phyloP scores from a whole-genome alignment of 1,284 basidiomycete species.

The Caloboletus inedulis region DNA sequence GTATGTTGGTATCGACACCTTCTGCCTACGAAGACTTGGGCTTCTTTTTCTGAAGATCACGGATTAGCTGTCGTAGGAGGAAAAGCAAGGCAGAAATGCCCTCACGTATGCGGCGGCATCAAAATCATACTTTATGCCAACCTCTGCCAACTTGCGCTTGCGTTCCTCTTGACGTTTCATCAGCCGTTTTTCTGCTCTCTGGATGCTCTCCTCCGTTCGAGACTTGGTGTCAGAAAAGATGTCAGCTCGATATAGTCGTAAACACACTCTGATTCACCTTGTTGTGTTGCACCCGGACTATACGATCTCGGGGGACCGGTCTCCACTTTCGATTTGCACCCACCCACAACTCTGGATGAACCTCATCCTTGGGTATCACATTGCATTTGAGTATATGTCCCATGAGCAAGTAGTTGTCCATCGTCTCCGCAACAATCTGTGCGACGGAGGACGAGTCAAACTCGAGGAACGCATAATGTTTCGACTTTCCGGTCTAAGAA shows the following conservation, averaged over 20 bases:
- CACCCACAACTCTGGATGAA: constrained; percentile 94
- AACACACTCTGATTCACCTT: constrained; percentile 52
- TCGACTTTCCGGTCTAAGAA: constrained; percentile 84
- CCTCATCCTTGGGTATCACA: constrained; percentile 79
- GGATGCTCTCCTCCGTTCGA: constrained; percentile 72
- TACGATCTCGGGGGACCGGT: constrained; percentile 68
- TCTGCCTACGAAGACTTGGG: constrained; percentile 15
- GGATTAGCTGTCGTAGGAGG: not conserved
- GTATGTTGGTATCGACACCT: not conserved
- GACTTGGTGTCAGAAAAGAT: constrained; percentile 41
- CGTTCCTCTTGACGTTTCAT: constrained; percentile 77
- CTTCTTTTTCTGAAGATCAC: constrained; percentile 31
- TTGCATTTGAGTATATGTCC: constrained; percentile 92
- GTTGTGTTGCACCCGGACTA: constrained; percentile 75
- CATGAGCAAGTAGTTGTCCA: constrained; percentile 97
- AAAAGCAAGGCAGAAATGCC: constrained; percentile 9
- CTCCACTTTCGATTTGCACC: constrained; percentile 95
- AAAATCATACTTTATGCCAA: constrained; percentile 91
- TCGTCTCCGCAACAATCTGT: constrained; percentile 94
- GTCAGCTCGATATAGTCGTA: not conserved
- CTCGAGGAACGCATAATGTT: constrained; percentile 97
- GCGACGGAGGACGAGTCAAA: constrained; percentile 90
- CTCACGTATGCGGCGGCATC: constrained; percentile 69
- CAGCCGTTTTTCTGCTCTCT: constrained; percentile 66
- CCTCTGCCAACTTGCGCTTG: constrained; percentile 74